Conservation (phyloP, 2,329 filamentous ascomycete species). For the Ophiostoma pallidulum region DNA sequence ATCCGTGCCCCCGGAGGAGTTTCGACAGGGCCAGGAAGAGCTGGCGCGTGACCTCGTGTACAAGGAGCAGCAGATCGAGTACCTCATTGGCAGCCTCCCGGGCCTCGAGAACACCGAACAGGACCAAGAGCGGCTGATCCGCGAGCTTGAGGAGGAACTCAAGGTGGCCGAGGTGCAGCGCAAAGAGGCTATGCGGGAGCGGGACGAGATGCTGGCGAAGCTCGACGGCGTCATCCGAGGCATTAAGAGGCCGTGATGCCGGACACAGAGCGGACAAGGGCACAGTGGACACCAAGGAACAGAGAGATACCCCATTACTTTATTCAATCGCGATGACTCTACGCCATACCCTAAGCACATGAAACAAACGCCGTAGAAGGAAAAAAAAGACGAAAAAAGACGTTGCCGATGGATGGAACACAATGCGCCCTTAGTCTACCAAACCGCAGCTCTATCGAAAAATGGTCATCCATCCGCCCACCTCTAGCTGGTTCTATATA, state of each 20-base stretch:
- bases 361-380: background rate
- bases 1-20: slow-evolving; percentile 52
- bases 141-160: slow-evolving; percentile 55
- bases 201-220: slow-evolving; percentile 49
- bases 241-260: slow-evolving; percentile 45
- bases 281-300: background rate
- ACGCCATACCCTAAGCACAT: background rate
- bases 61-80: slow-evolving; percentile 77
- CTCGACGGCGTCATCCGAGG: slow-evolving; percentile 53
- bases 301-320: slow-evolving; percentile 10
- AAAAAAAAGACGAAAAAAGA: background rate
- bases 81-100: slow-evolving; percentile 63
- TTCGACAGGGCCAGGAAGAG: slow-evolving; percentile 59
- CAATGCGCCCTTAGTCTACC: too few species aligned
- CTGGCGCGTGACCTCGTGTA: slow-evolving; percentile 66
- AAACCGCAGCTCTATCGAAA: too few species aligned
- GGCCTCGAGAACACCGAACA: slow-evolving; percentile 70
- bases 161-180: slow-evolving; percentile 53
- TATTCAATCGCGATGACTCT: background rate
- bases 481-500: too few species aligned
- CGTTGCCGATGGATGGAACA: too few species aligned
- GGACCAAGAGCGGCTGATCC: slow-evolving; percentile 61
- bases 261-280: background rate
- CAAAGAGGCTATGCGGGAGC: slow-evolving; percentile 54
- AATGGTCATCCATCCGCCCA: too few species aligned